Conservation (phyloP, 805 yeast species). For the Metschnikowia corniflorae region DNA sequence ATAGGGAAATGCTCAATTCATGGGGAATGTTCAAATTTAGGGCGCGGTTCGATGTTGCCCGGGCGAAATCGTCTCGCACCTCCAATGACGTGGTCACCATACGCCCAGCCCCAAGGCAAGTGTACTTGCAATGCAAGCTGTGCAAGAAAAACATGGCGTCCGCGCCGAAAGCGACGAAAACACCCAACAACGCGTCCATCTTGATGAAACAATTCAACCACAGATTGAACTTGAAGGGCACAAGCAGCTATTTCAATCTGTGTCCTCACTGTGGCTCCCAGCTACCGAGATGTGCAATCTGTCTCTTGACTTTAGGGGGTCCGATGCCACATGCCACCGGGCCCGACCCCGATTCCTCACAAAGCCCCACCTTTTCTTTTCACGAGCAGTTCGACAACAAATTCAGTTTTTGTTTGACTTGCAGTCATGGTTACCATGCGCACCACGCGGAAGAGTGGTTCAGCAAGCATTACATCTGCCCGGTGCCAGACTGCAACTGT, state of each 20-base stretch:
- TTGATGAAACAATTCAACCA: slow-evolving; percentile 37
- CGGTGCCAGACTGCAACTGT: slow-evolving; percentile 91
- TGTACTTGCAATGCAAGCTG: slow-evolving; percentile 72
- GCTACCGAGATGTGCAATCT: slow-evolving; percentile 87
- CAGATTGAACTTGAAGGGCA: slow-evolving; percentile 13
- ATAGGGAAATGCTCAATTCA: slow-evolving; percentile 17
- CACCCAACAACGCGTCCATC: slow-evolving; percentile 11
- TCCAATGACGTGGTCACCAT: slow-evolving; percentile 46
- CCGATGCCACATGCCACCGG: slow-evolving; percentile 40
- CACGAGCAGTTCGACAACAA: slow-evolving; percentile 42
- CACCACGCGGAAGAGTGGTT: slow-evolving; percentile 98
- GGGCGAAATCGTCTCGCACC: slow-evolving; percentile 61
- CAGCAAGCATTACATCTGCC: slow-evolving; percentile 79
- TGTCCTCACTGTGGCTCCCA: slow-evolving; percentile 89
- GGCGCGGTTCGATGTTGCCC: slow-evolving; percentile 80
- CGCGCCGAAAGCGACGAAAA: slow-evolving; percentile 18
- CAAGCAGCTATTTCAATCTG: slow-evolving; percentile 24
- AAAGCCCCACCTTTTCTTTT: not conserved
- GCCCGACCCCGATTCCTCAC: not conserved
- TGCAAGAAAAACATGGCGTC: slow-evolving; percentile 72
- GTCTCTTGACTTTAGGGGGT: slow-evolving; percentile 74
- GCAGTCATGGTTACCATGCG: slow-evolving; percentile 93
- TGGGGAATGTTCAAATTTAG: slow-evolving; percentile 19
- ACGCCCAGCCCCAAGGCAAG: slow-evolving; percentile 63
- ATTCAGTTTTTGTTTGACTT: slow-evolving; percentile 88